Evolutionary conservation across 2,329 filamentous ascomycete species (phyloP), one percentile per base, ranked within the genome.

Genomic region (Alternaria panax): DNA sequence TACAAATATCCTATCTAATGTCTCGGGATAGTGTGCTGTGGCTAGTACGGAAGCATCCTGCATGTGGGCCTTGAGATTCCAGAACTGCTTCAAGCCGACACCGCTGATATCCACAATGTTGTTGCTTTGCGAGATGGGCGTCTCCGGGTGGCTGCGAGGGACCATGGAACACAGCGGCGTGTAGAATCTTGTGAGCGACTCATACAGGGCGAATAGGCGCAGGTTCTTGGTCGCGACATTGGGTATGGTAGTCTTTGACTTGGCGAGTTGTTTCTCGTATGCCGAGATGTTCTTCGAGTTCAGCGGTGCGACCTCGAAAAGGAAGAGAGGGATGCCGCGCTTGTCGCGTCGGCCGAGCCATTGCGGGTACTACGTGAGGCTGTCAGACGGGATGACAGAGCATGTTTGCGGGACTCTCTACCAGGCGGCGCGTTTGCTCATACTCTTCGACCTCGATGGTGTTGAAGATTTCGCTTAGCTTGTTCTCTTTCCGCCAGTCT

Each of bases 11-110:
- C 92, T 86, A 76, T 96, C 94, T 50, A 97, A 81, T 0, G 93
- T 98, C 80, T 98, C 94, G 0, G 94, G 94, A 76, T 97, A 98
- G 80, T 97, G 92, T 5, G 93, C 92, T 4, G 93, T 97, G 6
- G 94, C 94, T 54, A 97, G 83, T 60, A 89, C 87, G 73, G 90
- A 93, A 2, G 93, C 93, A 72, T 93, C 90, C 80, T 97, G 93
- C 93, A 98, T 96, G 78, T 97, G 94, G 24, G 81, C 82, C 83
- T 96, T 95, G 63, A 98, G 80, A 79, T 96, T 96, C 94, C 94
- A 97, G 78, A 97, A 97, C 81, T 96, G 93, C 82, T 92, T 92
- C 77, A 98, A 79, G 6, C 92, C 92, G 25, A 97, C 93, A 14
- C 90, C 89, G 16, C 88, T 90, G 64, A 98, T 92, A 77, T 98